Percentiles rank a stretch among this genome's conserved stretches.
Evolutionary conservation across 768 basidiomycete species (phyloP).

Genomic region (Russula vinacea): DNA sequence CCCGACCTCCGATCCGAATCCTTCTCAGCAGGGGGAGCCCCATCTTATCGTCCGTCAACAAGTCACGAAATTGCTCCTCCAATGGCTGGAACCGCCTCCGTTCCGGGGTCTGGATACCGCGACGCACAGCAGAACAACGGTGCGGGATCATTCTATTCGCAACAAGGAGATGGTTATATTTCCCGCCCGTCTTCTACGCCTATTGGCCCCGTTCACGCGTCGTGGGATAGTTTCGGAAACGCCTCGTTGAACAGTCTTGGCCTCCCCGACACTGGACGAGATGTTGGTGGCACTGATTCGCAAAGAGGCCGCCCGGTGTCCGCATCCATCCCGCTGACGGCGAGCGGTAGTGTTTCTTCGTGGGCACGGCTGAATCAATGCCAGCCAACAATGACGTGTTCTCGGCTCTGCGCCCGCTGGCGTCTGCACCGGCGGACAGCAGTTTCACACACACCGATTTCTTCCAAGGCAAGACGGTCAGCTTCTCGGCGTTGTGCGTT

Average conservation of each 20-base stretch:
- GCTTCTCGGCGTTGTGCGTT: conserved; percentile 25
- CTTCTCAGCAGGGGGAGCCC: conserved; percentile 11
- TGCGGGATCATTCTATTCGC: neutral
- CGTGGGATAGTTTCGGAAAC: conserved; percentile 18
- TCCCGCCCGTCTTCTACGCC: conserved; percentile 25
- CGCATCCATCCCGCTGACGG: neutral
- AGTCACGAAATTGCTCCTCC: conserved; percentile 7
- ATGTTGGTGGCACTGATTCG: neutral
- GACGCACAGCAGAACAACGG: conserved; percentile 1
- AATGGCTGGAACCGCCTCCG: conserved; percentile 8
- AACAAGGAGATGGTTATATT: neutral
- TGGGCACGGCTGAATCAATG: conserved; percentile 18
- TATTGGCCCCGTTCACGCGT: conserved; percentile 12
- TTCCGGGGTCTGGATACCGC: conserved; percentile 13
- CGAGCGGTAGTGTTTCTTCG: conserved; percentile 22
- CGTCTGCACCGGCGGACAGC: conserved; percentile 12
- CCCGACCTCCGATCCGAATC: conserved; percentile 3
- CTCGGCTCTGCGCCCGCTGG: conserved; percentile 12
- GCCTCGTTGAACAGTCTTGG: conserved; percentile 26
- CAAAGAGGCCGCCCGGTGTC: neutral
- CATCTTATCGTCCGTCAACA: conserved; percentile 1
- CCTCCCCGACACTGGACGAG: conserved; percentile 18
- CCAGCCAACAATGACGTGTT: conserved; percentile 10
- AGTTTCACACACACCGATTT: conserved; percentile 6
- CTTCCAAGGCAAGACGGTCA: conserved; percentile 16